These are phyloP conservation scores for Emmonsia crescens DNA, from an alignment of 2,329 filamentous ascomycete species.

Conservation along the genomic window DNA sequence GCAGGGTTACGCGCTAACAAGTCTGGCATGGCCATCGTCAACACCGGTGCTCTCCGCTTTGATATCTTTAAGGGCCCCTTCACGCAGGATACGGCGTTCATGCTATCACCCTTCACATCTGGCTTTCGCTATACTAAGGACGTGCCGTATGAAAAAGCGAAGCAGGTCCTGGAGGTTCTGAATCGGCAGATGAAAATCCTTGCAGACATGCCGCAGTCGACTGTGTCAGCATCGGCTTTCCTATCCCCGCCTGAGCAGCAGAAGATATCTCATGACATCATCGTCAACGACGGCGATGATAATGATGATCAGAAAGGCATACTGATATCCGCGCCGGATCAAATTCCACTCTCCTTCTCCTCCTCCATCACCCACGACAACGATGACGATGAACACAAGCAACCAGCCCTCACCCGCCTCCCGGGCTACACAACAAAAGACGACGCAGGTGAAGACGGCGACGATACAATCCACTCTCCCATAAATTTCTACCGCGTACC, in stretches of 20 bases:
- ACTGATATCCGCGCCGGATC: conserved; percentile 9
- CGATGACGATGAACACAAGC: conserved; percentile 12
- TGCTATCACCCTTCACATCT: conserved; percentile 80
- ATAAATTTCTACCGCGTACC: conserved; percentile 69
- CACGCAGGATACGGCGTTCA: conserved; percentile 74
- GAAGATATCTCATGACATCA: conserved; percentile 17
- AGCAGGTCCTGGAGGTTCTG: conserved; percentile 51
- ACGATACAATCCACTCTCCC: conserved; percentile 73
- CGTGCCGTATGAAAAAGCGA: conserved; percentile 67
- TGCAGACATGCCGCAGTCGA: conserved; percentile 12
- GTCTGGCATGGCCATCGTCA: conserved; percentile 63
- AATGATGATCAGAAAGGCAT: neutral
- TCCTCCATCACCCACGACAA: conserved; percentile 3
- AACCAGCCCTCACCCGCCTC: conserved; percentile 35
- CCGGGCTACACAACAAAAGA: conserved; percentile 86
- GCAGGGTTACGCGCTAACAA: conserved; percentile 47
- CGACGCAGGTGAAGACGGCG: conserved; percentile 70
- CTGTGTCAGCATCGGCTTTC: conserved; percentile 17
- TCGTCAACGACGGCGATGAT: conserved; percentile 9
- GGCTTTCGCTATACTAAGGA: conserved; percentile 65
- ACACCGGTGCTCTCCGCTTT: conserved; percentile 87
- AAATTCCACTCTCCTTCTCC: conserved; percentile 15
- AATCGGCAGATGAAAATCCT: conserved; percentile 46
- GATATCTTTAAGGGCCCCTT: conserved; percentile 91
- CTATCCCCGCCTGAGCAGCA: conserved; percentile 39